phyloP scores from a whole-genome alignment of 2,329 filamentous ascomycete species.

The Phaeophleospora eucalypticola region DNA sequence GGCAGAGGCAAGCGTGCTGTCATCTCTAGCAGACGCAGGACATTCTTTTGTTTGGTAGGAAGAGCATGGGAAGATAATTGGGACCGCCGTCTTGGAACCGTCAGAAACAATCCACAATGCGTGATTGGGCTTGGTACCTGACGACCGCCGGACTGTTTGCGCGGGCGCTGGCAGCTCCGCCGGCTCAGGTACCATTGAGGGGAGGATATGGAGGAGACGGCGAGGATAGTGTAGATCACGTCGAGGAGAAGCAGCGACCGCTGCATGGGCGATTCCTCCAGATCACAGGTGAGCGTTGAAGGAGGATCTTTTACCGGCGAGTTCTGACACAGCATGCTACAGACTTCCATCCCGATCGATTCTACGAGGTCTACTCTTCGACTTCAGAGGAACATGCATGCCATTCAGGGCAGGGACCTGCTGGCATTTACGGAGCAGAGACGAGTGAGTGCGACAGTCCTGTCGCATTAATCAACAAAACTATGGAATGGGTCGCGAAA shows the following conservation, averaged over 20 bases:
- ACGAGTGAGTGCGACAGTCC: constrained; percentile 87
- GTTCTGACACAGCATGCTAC: constrained; percentile 4
- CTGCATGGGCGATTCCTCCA: constrained; percentile 73
- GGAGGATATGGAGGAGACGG: not conserved
- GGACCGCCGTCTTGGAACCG: not conserved
- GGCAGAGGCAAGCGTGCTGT: too few species aligned
- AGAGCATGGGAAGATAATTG: not conserved
- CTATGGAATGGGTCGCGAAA: constrained; percentile 76
- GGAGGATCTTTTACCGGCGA: not conserved
- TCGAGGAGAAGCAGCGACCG: constrained; percentile 16
- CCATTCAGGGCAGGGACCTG: constrained; percentile 71
- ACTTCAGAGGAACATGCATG: constrained; percentile 67
- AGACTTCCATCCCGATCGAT: constrained; percentile 91
- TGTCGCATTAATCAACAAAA: constrained; percentile 74
- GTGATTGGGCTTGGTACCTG: not conserved
- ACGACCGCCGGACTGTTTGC: constrained; percentile 10
- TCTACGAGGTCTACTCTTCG: constrained; percentile 76
- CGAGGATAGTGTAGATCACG: not conserved
- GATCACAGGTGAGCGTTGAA: constrained; percentile 67
- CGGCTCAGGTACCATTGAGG: constrained; percentile 15
- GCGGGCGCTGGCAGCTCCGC: constrained; percentile 17
- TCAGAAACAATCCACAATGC: not conserved
- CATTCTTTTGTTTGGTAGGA: not conserved
- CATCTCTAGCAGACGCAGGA: too few species aligned
- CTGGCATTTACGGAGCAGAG: constrained; percentile 79